Conservation (phyloP, 2,329 filamentous ascomycete genomes). For the Furcasterigmium furcatum region DNA sequence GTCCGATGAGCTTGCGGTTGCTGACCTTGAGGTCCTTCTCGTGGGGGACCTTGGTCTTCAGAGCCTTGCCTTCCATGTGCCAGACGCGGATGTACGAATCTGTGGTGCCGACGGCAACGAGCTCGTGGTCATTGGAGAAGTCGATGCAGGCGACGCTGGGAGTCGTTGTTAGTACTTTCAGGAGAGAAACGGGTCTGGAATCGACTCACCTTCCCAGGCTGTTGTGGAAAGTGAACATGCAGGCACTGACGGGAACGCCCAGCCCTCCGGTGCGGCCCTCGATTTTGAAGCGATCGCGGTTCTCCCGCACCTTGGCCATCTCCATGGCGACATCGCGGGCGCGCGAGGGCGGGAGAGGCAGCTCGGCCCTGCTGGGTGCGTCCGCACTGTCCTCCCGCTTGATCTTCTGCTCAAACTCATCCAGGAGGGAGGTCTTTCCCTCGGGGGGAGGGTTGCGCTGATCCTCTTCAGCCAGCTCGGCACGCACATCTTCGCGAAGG, state of each 20-base stretch:
- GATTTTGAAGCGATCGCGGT: slow-evolving; percentile 87
- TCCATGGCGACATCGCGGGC: slow-evolving; percentile 91
- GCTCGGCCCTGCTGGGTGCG: slow-evolving; percentile 70
- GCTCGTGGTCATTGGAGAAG: slow-evolving; percentile 85
- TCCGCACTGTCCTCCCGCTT: slow-evolving; percentile 91
- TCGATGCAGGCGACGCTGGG: slow-evolving; percentile 84
- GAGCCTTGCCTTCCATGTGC: slow-evolving; percentile 80
- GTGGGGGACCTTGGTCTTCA: slow-evolving; percentile 62
- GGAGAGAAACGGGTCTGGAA: background rate
- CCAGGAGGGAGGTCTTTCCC: slow-evolving; percentile 72
- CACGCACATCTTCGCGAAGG: slow-evolving; percentile 79
- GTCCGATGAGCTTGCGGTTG: slow-evolving; percentile 77
- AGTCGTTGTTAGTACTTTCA: slow-evolving; percentile 14
- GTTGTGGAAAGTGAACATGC: slow-evolving; percentile 99
- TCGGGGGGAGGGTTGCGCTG: slow-evolving; percentile 66
- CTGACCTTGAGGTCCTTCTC: slow-evolving; percentile 58
- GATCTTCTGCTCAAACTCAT: slow-evolving; percentile 83
- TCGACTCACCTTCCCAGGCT: slow-evolving; percentile 75
- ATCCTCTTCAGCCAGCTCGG: slow-evolving; percentile 84
- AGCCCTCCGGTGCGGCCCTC: slow-evolving; percentile 80
- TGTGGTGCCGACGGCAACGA: slow-evolving; percentile 84
- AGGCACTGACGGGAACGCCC: slow-evolving; percentile 79
- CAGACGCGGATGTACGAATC: slow-evolving; percentile 96
- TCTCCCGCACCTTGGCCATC: slow-evolving; percentile 89
- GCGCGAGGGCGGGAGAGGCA: slow-evolving; percentile 84